Conservation (phyloP, 257 asterid species). For the Penstemon newberryi region DNA sequence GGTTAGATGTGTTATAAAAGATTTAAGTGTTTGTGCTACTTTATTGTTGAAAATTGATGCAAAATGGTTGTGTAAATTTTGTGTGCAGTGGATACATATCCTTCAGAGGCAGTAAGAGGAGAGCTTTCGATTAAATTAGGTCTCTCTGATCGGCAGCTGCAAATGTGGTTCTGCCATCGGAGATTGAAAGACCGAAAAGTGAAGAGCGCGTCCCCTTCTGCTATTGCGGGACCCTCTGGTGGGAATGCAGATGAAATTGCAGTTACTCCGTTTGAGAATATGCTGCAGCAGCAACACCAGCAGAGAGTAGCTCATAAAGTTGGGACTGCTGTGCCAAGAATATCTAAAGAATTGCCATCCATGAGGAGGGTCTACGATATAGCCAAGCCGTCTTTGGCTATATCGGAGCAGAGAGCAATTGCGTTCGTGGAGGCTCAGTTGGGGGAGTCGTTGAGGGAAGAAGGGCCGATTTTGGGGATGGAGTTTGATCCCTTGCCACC, state of each 20-base stretch:
- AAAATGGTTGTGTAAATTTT: conserved; percentile 23
- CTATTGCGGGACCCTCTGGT: conserved; percentile 42
- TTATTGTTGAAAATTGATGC: conserved; percentile 13
- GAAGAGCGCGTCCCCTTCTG: conserved; percentile 43
- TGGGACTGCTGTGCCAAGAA: conserved; percentile 77
- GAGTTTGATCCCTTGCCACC: conserved; percentile 95
- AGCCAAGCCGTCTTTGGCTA: conserved; percentile 59
- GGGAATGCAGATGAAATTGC: conserved; percentile 39
- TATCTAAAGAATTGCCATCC: conserved; percentile 51
- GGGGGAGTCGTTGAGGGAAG: conserved; percentile 81
- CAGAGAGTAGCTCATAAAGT: conserved; percentile 59
- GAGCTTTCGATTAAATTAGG: conserved; percentile 78
- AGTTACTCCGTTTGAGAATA: conserved; percentile 36
- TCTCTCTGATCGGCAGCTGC: conserved; percentile 83
- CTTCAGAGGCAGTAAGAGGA: conserved; percentile 74
- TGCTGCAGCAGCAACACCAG: conserved; percentile 37
- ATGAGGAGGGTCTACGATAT: conserved; percentile 59
- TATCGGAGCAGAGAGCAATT: conserved; percentile 75
- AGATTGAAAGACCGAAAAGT: conserved; percentile 85
- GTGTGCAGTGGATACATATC: conserved; percentile 65
- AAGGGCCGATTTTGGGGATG: conserved; percentile 94
- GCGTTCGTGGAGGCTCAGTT: conserved; percentile 83
- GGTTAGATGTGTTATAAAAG: not conserved
- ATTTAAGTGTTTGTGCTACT: not conserved
- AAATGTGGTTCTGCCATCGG: conserved; percentile 98